Conservation (phyloP, 345 rosid species). For the Gossypium thurberi region DNA sequence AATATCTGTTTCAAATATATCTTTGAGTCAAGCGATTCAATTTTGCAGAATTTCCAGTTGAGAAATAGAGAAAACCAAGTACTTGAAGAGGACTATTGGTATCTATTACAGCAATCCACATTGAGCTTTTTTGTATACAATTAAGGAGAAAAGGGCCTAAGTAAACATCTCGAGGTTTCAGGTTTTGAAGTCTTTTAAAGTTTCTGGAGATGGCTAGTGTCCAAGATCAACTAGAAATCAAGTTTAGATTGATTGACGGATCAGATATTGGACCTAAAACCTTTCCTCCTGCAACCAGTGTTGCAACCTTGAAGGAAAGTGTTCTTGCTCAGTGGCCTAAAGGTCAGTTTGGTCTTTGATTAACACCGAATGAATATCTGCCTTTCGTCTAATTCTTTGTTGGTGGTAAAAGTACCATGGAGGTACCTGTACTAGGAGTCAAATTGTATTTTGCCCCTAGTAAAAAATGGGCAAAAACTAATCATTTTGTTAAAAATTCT, state of each 20-base stretch:
- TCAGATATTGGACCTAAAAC: slow-evolving; percentile 90
- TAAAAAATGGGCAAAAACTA: no score
- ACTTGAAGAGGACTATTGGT: slow-evolving; percentile 18
- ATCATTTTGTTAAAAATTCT: no score
- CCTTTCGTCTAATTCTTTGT: neutral
- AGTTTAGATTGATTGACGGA: slow-evolving; percentile 86
- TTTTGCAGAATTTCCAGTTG: slow-evolving; percentile 19
- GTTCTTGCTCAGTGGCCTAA: slow-evolving; percentile 91
- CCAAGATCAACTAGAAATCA: slow-evolving; percentile 82
- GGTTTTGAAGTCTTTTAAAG: slow-evolving; percentile 14
- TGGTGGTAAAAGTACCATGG: neutral
- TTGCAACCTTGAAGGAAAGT: slow-evolving; percentile 83
- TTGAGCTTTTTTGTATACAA: slow-evolving; percentile 11
- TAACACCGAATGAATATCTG: neutral
- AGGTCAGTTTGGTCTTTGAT: slow-evolving; percentile 41
- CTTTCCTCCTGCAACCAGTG: slow-evolving; percentile 82
- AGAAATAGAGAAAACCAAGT: slow-evolving; percentile 6
- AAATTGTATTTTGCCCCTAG: no score
- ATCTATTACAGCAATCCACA: slow-evolving; percentile 10
- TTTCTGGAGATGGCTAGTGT: slow-evolving; percentile 58
- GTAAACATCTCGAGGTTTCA: slow-evolving; percentile 18
- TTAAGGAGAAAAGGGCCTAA: slow-evolving; percentile 10
- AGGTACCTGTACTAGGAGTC: no score
- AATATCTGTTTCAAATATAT: neutral
- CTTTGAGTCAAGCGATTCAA: neutral